phyloP scores from a whole-genome alignment of 2,329 filamentous ascomycete species.

The Rutstroemia sp. region DNA sequence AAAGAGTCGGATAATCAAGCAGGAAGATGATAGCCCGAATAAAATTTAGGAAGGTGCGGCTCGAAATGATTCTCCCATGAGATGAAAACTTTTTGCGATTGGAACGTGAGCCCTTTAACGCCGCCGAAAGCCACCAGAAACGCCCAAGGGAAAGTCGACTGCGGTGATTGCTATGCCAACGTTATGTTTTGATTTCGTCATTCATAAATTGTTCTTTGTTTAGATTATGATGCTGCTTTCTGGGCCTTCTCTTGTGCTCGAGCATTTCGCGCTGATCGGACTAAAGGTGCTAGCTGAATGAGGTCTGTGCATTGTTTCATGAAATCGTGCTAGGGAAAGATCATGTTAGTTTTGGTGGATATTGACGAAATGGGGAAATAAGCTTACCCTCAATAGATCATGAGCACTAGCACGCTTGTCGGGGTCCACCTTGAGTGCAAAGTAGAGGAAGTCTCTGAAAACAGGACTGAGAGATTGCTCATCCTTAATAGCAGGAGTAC shows the following conservation, averaged over 20 bases:
- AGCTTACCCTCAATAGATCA: constrained; percentile 80
- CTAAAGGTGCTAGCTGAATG: constrained; percentile 74
- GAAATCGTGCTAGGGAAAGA: constrained; percentile 59
- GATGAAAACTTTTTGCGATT: too few species aligned
- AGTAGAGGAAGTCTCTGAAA: constrained; percentile 86
- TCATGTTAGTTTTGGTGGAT: background rate
- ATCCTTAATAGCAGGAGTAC: constrained; percentile 91
- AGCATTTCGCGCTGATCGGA: constrained; percentile 76
- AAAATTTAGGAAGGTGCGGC: too few species aligned
- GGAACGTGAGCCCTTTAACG: too few species aligned
- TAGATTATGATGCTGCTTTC: constrained; percentile 39
- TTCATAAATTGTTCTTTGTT: constrained; percentile 3
- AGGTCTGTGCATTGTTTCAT: constrained; percentile 71
- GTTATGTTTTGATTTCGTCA: constrained; percentile 7
- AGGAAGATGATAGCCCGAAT: too few species aligned
- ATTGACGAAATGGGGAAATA: background rate
- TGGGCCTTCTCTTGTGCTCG: constrained; percentile 77
- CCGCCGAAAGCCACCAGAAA: background rate
- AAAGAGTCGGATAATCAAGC: too few species aligned
- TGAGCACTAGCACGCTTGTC: constrained; percentile 95
- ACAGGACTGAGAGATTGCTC: constrained; percentile 72
- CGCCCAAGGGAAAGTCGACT: constrained; percentile 3
- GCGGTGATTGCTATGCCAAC: constrained; percentile 4
- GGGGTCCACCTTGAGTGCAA: constrained; percentile 92
- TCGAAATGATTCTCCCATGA: too few species aligned